Percentiles rank a stretch among this genome's conserved stretches.
These are phyloP conservation scores for Durotheca rogersii DNA, from an alignment of 495 filamentous ascomycete species.

Conservation along the genomic window DNA sequence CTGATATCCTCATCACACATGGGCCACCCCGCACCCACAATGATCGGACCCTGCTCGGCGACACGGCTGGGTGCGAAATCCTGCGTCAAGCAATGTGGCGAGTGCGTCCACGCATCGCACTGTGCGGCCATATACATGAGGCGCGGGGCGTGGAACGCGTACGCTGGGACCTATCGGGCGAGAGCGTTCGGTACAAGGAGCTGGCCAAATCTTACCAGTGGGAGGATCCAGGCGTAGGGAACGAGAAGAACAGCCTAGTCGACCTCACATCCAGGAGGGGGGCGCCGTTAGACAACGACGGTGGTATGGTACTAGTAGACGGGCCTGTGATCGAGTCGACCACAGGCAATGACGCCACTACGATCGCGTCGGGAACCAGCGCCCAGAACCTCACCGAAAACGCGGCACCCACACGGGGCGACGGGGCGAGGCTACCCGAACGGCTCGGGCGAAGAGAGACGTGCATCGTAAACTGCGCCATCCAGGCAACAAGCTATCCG, in stretches of 20 bases:
- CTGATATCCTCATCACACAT: constrained; percentile 86
- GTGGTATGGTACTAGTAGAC: constrained; percentile 10
- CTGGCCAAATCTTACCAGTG: constrained; percentile 33
- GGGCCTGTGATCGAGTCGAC: neutral
- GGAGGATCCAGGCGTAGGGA: constrained; percentile 42
- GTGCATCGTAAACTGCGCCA: constrained; percentile 74
- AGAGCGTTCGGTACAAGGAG: constrained; percentile 32
- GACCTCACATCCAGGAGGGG: constrained; percentile 42
- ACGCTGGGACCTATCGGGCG: constrained; percentile 50
- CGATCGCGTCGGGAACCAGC: constrained; percentile 17
- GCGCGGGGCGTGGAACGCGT: constrained; percentile 60
- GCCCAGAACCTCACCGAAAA: constrained; percentile 41
- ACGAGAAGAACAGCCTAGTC: constrained; percentile 46
- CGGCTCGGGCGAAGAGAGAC: constrained; percentile 63
- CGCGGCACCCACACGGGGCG: constrained; percentile 39
- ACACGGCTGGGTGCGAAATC: constrained; percentile 63
- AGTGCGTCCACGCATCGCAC: constrained; percentile 75
- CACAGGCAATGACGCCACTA: neutral
- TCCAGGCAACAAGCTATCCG: constrained; percentile 67
- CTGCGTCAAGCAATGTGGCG: constrained; percentile 70
- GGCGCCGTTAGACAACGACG: constrained; percentile 39
- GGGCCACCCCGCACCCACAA: constrained; percentile 73
- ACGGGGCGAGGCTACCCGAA: constrained; percentile 44
- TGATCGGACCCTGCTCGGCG: constrained; percentile 58
- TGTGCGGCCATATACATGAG: constrained; percentile 88